Evolutionary conservation across 164 flowering plant species (phyloP), one percentile per base, ranked within the genome.

Genomic region (Stephania japonica): DNA sequence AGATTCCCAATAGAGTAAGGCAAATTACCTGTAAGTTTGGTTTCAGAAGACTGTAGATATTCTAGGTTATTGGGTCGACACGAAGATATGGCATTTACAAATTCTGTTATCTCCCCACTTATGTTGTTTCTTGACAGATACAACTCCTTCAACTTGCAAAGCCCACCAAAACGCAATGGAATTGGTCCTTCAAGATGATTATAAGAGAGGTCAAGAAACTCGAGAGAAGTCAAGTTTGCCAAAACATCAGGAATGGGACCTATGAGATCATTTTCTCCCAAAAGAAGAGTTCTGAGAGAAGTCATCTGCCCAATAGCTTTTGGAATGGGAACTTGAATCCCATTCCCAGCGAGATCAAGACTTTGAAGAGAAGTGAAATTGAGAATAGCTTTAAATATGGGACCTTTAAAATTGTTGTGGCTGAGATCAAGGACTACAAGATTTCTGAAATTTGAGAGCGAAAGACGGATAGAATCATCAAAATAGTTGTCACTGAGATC

Each of bases 91-190:
- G 21, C 61, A 19, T 41, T 65, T 11, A 70, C 21, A 27, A n/a
- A 25, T 0, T 38, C 27, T 13, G 47, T n/a, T 8, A 70, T 16
- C 5, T 53, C 41, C 18, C 65, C 73, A 70, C 44, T 26, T 32
- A 70, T 18, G 3, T 53, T 12, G 24, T 70, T 70, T 32, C 21
- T 8, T 11, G 43, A 26, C 4, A 49, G 18, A 70, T 5, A 7
- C 65, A 53, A 59, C 16, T 26, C 21, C n/a, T 70, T 38, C 69
- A 67, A 67, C 21, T 14, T 67, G 44, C 69, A 67, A 67, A 67
- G 44, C 42, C n/a, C 41, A 11, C 43, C 69, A 9, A 67, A 67
- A 9, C 63, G 16, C 63, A 14, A 19, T 16, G 63, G 63, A 56
- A 56, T 56, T 19, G 63, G 43, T 67, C 42, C 69, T 13, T 67